phyloP scores from a whole-genome alignment of 1,139 yeast species.

The Martiniozyma asiatica region DNA sequence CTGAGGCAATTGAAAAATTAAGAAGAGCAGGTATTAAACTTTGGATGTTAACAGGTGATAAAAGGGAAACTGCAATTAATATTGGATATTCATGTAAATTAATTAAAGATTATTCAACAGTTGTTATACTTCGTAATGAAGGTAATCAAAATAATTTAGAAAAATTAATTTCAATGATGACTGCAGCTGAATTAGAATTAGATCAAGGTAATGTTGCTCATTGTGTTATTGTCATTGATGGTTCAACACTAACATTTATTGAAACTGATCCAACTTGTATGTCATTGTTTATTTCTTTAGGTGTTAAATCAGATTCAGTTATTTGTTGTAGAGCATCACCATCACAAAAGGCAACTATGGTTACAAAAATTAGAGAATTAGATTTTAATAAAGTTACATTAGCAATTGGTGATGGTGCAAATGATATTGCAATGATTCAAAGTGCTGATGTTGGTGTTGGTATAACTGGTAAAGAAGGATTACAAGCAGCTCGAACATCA shows the following conservation, averaged over 20 bases:
- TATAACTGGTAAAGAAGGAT: conserved; percentile 91
- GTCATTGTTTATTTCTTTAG: conserved; percentile 69
- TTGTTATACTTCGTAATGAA: conserved; percentile 59
- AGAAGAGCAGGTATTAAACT: conserved; percentile 86
- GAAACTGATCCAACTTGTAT: conserved; percentile 63
- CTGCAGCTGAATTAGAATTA: conserved; percentile 48
- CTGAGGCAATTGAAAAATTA: conserved; percentile 84
- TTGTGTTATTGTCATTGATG: conserved; percentile 88
- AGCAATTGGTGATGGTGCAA: conserved; percentile 99
- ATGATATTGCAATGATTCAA: conserved; percentile 97
- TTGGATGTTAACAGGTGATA: conserved; percentile 99
- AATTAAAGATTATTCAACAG: conserved; percentile 86
- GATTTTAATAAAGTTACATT: conserved; percentile 64
- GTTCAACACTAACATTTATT: conserved; percentile 61
- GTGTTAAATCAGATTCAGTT: conserved; percentile 81
- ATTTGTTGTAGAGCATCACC: conserved; percentile 96
- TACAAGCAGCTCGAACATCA: conserved; percentile 91
- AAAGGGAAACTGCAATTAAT: conserved; percentile 93
- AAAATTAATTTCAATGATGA: conserved; percentile 39
- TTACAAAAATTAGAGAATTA: conserved; percentile 56
- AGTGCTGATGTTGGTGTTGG: conserved; percentile 98
- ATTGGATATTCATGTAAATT: conserved; percentile 91
- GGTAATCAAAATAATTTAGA: conserved; percentile 35
- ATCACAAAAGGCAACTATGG: conserved; percentile 89
- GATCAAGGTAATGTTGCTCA: conserved; percentile 74